Evolutionary conservation across 1,139 yeast species (phyloP).

Genomic region (Saccharomyces hybrid): DNA sequence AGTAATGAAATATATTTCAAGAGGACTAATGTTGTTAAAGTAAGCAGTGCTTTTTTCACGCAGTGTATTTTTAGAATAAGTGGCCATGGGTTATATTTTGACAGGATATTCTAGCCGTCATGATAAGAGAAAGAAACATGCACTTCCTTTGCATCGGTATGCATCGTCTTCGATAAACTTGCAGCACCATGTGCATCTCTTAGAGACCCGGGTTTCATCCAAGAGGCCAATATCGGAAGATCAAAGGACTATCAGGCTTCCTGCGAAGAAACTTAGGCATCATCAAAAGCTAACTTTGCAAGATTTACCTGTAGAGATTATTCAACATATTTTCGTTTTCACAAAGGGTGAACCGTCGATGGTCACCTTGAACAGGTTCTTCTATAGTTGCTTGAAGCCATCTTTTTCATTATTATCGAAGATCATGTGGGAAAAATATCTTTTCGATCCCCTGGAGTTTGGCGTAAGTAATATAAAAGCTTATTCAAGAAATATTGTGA

Average conservation of each 20-base stretch:
- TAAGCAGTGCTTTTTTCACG: too few relatives aligned
- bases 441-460: conserved; percentile 7
- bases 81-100: conserved; percentile 11
- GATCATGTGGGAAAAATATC: conserved; percentile 10
- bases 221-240: not conserved
- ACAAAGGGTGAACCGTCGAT: conserved; percentile 10
- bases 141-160: not conserved
- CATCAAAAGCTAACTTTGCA: conserved; percentile 3
- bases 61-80: not conserved
- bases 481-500: conserved; percentile 2
- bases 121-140: conserved; percentile 4
- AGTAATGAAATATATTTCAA: not conserved
- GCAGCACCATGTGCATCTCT: not conserved
- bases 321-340: conserved; percentile 17
- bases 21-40: not conserved
- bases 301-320: conserved; percentile 16
- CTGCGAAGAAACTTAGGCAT: not conserved
- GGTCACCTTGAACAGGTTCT: conserved; percentile 11
- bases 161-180: not conserved
- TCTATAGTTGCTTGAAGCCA: conserved; percentile 11
- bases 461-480: conserved; percentile 4
- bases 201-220: not conserved
- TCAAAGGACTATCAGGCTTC: not conserved
- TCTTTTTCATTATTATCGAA: conserved; percentile 6
- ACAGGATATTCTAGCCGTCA: conserved; percentile 10